These are phyloP conservation scores for Penicillium desertorum DNA, from an alignment of 495 filamentous ascomycete genomes.

Conservation along the genomic window DNA sequence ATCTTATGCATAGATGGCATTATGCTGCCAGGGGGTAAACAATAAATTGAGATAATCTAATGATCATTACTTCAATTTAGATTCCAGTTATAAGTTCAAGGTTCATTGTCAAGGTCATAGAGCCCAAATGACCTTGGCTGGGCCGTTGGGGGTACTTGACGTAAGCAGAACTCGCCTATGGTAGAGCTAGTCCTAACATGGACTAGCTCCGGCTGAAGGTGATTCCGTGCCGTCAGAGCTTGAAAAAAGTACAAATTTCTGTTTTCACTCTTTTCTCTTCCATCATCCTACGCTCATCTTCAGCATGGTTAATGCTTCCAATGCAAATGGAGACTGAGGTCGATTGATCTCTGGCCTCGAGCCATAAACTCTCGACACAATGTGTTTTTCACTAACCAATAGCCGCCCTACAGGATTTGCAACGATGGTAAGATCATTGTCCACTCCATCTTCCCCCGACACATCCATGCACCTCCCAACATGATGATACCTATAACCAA, in stretches of 20 bases:
- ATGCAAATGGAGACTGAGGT: slow-evolving; percentile 1
- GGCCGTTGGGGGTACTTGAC: background rate
- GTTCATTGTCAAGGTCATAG: too few species aligned
- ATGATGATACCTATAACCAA: slow-evolving; percentile 80
- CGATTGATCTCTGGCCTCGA: slow-evolving; percentile 1
- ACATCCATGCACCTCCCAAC: slow-evolving; percentile 22
- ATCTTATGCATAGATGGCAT: slow-evolving; percentile 2
- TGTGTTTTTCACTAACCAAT: background rate
- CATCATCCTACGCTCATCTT: slow-evolving; percentile 18
- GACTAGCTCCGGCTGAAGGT: slow-evolving; percentile 10
- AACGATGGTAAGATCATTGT: slow-evolving; percentile 24
- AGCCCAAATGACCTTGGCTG: background rate
- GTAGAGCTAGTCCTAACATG: slow-evolving; percentile 5
- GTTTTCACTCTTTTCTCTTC: slow-evolving; percentile 21
- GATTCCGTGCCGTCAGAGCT: slow-evolving; percentile 21
- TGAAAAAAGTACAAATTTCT: slow-evolving; percentile 29
- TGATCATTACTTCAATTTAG: background rate
- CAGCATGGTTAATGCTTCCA: slow-evolving; percentile 26
- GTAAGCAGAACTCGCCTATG: slow-evolving; percentile 10
- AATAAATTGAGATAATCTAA: background rate
- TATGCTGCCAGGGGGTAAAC: background rate
- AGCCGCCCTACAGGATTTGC: background rate
- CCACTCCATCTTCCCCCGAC: slow-evolving; percentile 9
- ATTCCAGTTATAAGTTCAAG: background rate
- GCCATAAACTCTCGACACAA: background rate